phyloP scores from a whole-genome alignment of 208 protist genomes.

The Balamuthia mandrillaris region DNA sequence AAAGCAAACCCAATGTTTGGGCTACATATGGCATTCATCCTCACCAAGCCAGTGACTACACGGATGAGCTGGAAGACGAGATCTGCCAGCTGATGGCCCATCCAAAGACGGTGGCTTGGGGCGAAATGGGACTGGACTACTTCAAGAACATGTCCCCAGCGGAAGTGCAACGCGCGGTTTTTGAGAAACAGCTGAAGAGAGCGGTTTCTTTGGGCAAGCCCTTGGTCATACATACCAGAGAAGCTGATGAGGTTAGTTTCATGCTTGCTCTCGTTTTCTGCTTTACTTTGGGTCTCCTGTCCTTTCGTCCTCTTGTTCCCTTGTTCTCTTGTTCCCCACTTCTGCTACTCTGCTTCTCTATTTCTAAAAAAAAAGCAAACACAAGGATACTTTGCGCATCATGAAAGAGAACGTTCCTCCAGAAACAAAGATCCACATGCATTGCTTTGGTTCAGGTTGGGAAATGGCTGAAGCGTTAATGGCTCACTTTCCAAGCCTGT shows the following conservation, averaged over 20 bases:
- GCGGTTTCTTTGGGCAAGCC: not conserved
- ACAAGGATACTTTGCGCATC: not conserved
- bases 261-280: not conserved
- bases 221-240: not conserved
- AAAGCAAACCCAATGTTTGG: too few species aligned
- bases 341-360: too few species aligned
- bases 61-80: not conserved
- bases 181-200: not conserved
- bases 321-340: too few species aligned
- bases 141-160: conserved; percentile 6
- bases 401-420: not conserved
- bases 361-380: too few species aligned
- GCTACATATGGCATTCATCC: not conserved
- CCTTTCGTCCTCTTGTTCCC: too few species aligned
- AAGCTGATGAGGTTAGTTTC: not conserved
- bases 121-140: not conserved
- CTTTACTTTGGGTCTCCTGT: not conserved
- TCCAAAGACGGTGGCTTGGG: not conserved
- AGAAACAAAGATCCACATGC: conserved; percentile 1
- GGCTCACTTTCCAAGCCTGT: not conserved
- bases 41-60: not conserved
- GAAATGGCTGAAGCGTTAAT: not conserved
- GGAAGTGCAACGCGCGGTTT: not conserved
- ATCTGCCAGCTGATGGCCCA: not conserved
- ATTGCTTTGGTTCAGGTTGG: not conserved